phyloP scores from a whole-genome alignment of 148 eudicot genomes.

The Rhododendron griersonianum region DNA sequence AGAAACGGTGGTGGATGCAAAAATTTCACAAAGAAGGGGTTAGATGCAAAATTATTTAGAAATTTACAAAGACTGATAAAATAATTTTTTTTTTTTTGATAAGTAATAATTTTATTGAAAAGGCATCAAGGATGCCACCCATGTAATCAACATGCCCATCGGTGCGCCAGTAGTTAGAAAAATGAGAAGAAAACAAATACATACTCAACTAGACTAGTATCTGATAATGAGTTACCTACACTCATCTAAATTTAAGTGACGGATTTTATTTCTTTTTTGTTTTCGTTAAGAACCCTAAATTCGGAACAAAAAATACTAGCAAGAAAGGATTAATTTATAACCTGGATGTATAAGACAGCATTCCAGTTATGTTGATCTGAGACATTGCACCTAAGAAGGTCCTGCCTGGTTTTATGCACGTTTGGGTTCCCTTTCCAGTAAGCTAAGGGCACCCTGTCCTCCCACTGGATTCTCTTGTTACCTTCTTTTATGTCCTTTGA shows the following conservation, averaged over 20 bases:
- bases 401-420: slow-evolving; percentile 33
- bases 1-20: not conserved
- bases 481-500: slow-evolving; percentile 43
- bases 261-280: not conserved
- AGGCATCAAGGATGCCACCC: too few relatives aligned
- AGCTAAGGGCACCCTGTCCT: slow-evolving; percentile 52
- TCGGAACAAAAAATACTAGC: not conserved
- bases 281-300: not conserved
- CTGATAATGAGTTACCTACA: not conserved
- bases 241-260: not conserved
- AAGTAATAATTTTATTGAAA: too few relatives aligned
- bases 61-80: not conserved
- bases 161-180: not conserved
- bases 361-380: slow-evolving; percentile 36
- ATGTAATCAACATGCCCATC: not conserved
- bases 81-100: too few relatives aligned
- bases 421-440: slow-evolving; percentile 60
- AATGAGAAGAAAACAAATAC: not conserved
- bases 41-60: not conserved
- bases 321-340: not conserved
- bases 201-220: not conserved
- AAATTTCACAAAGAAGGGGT: not conserved
- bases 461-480: slow-evolving; percentile 42
- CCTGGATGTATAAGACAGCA: slow-evolving; percentile 47
- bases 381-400: slow-evolving; percentile 49